These are phyloP conservation scores for Pleurotus cornucopiae DNA, from an alignment of 768 basidiomycete genomes.

Conservation along the genomic window DNA sequence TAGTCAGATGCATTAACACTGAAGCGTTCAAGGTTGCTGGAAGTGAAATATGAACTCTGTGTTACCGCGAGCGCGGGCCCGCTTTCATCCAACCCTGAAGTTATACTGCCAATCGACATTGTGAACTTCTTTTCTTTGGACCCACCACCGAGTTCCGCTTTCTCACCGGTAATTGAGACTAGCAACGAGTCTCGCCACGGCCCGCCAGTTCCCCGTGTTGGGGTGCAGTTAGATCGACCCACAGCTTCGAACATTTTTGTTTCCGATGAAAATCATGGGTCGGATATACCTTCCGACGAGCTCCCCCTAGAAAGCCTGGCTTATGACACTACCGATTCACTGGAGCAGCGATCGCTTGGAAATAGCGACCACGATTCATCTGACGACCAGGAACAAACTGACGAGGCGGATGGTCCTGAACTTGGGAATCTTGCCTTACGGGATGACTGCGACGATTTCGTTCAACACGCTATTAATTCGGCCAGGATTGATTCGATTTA, in stretches of 20 bases:
- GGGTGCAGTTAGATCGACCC: neutral
- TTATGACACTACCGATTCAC: neutral
- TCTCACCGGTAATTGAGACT: neutral
- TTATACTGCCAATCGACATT: constrained; percentile 70
- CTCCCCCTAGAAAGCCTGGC: neutral
- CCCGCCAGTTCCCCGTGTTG: neutral
- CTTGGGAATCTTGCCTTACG: constrained; percentile 20
- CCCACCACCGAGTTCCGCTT: constrained; percentile 53
- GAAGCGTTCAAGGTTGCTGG: constrained; percentile 62
- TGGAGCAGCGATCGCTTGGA: neutral
- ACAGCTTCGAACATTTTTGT: neutral
- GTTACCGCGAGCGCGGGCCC: constrained; percentile 59
- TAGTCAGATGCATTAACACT: constrained; percentile 73
- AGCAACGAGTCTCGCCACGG: neutral
- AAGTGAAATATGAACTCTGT: constrained; percentile 71
- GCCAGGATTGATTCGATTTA: constrained; percentile 21
- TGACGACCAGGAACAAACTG: neutral
- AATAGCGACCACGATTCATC: neutral
- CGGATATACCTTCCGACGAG: neutral
- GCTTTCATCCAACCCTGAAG: constrained; percentile 58
- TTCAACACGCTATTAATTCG: constrained; percentile 27
- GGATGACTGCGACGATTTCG: constrained; percentile 31
- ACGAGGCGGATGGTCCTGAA: neutral
- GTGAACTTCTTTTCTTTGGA: constrained; percentile 86
- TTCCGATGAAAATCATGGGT: neutral